phyloP scores from a whole-genome alignment of 306 rosid species.

The Hylodesmum podocarpum region DNA sequence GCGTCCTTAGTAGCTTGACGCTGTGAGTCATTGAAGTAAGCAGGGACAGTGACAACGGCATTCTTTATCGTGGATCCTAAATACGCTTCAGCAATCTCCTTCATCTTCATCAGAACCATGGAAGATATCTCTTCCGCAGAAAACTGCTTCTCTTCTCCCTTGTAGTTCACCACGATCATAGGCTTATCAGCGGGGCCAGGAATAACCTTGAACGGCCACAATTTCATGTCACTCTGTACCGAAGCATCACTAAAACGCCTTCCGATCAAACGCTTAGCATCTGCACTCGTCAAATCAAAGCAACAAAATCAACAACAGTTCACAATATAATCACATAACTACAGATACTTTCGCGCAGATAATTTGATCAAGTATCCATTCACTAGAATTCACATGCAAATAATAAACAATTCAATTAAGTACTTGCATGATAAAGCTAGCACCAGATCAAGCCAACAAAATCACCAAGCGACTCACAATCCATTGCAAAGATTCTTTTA shows the following conservation, averaged over 20 bases:
- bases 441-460: background rate
- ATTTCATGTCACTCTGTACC: conserved; percentile 48
- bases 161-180: conserved; percentile 50
- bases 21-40: conserved; percentile 57
- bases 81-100: conserved; percentile 57
- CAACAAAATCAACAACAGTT: background rate
- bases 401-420: background rate
- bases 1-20: conserved; percentile 64
- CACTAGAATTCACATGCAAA: background rate
- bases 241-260: conserved; percentile 42
- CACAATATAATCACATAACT: background rate
- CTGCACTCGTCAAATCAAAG: conserved; percentile 9
- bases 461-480: background rate
- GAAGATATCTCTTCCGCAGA: conserved; percentile 58
- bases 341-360: background rate
- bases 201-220: conserved; percentile 62
- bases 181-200: conserved; percentile 54
- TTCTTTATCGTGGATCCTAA: conserved; percentile 46
- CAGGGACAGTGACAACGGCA: conserved; percentile 57
- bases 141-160: conserved; percentile 54
- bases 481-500: no score
- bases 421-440: background rate
- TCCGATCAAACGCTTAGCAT: conserved; percentile 59
- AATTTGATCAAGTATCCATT: background rate
- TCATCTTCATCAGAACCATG: conserved; percentile 57